Evolutionary conservation across 208 protist genomes (phyloP), one percentile per base, ranked within the genome.

Genomic region (Leishmania martiniquensis): DNA sequence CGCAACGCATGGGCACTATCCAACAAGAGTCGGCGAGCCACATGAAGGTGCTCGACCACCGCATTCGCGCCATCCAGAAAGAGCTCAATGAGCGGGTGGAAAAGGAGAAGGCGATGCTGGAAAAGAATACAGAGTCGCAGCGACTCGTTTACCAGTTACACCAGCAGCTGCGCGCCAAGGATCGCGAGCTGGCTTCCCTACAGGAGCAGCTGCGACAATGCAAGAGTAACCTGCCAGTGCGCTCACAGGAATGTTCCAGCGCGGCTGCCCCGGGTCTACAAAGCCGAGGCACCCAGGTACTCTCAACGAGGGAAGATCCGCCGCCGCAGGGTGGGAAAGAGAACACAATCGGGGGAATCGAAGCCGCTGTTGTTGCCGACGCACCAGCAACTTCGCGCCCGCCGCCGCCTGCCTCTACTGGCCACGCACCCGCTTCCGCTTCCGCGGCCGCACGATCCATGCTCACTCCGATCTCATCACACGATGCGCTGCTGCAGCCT

Each of bases 1-100:
- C 91, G 63, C 94, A 96, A 75, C 87, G 92, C 51, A 94, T 96
- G 88, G 87, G 86, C 20, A 80, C 84, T 42, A 91, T 97, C 22
- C 94, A 97, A 72, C 78, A 89, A 59, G 92, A 96, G 82, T 91
- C 92, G 3, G 83, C 80, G 25, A 87, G 86, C 22, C 83, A 92
- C 49, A 87, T 96, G 73, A 88, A 83, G 63, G 74, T 75, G 25
- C 84, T 97, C 15, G 89, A 90, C 12, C 81, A 86, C n/a, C 87
- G 91, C 37, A 82, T 97, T 55, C 76, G 85, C 44, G 73, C 86
- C 25, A 91, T 97, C 44, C 92, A 96, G 63, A 82, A 83, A 22
- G 89, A 97, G 83, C 85, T 97, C 13, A 84, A 92, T 52, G 86
- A 88, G 45, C 86, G 87, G 32, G 83, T 95, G 17, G 80, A 80